Evolutionary conservation across 2,329 filamentous ascomycete genomes (phyloP).

Genomic region (Trichoderma semiorbis): DNA sequence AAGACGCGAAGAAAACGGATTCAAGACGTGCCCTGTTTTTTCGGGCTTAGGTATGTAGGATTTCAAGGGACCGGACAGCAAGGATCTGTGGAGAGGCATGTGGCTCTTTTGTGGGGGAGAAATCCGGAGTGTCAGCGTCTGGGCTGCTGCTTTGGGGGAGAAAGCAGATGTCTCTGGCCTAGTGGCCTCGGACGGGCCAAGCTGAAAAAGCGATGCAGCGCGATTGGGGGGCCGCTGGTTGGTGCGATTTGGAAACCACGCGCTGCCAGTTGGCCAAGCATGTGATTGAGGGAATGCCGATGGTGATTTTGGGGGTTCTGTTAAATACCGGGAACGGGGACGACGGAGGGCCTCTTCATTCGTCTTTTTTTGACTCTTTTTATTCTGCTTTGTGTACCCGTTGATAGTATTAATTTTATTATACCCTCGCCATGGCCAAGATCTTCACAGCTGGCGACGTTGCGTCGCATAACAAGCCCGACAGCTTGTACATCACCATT

Average conservation of each 20-base stretch:
- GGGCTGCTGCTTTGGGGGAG: neutral
- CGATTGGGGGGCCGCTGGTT: neutral
- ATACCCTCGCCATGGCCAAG: conserved; percentile 68
- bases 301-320: neutral
- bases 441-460: conserved; percentile 82
- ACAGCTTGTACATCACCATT: conserved; percentile 83
- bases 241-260: neutral
- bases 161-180: neutral
- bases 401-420: neutral
- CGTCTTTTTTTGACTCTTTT: too few relatives aligned
- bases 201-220: neutral
- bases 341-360: neutral
- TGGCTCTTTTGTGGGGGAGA: conserved; percentile 1
- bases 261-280: neutral
- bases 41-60: neutral
- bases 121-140: neutral
- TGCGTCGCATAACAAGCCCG: conserved; percentile 82
- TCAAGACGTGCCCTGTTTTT: neutral
- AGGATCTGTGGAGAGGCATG: neutral
- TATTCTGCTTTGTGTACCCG: neutral
- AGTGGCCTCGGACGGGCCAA: neutral
- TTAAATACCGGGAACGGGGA: neutral
- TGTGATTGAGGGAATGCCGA: conserved; percentile 19
- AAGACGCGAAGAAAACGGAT: neutral
- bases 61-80: neutral